These are phyloP conservation scores for Plenodomus lindquistii DNA, from an alignment of 2,329 filamentous ascomycete genomes.

Conservation along the genomic window DNA sequence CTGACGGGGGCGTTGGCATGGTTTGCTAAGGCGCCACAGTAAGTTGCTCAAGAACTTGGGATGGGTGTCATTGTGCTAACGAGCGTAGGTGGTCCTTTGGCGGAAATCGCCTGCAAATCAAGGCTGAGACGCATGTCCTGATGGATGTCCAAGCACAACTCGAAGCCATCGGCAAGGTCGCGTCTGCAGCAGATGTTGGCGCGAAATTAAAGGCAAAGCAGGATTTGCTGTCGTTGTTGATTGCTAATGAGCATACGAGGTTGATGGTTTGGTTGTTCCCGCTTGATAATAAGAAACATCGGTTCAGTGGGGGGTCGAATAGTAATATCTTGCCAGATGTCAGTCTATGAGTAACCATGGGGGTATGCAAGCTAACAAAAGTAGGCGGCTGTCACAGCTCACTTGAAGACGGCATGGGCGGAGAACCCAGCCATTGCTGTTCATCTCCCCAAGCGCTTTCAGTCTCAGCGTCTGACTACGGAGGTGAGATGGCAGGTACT, in stretches of 20 bases:
- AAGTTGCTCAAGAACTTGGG: slow-evolving; percentile 17
- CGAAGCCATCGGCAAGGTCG: slow-evolving; percentile 65
- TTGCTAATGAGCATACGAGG: slow-evolving; percentile 83
- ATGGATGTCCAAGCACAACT: slow-evolving; percentile 73
- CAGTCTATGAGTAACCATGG: slow-evolving; percentile 8
- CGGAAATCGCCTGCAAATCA: slow-evolving; percentile 89
- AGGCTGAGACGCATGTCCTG: slow-evolving; percentile 84
- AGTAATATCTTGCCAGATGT: slow-evolving; percentile 48
- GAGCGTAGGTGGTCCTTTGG: slow-evolving; percentile 82
- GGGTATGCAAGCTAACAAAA: slow-evolving; percentile 12
- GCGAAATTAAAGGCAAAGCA: slow-evolving; percentile 78
- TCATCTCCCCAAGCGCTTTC: slow-evolving; percentile 78
- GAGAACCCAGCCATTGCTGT: slow-evolving; percentile 87
- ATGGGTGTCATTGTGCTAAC: slow-evolving; percentile 12
- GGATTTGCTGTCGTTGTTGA: slow-evolving; percentile 75
- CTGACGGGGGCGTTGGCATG: slow-evolving; percentile 84
- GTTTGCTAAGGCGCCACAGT: slow-evolving; percentile 79
- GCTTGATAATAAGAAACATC: slow-evolving; percentile 64
- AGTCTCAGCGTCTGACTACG: slow-evolving; percentile 69
- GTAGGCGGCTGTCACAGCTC: slow-evolving; percentile 61
- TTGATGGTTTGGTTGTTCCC: slow-evolving; percentile 90
- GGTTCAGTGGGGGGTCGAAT: slow-evolving; percentile 51
- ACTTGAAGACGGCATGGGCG: slow-evolving; percentile 82
- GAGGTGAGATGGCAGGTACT: slow-evolving; percentile 81
- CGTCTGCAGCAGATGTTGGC: slow-evolving; percentile 51